A percentile compares a stretch with the other conserved stretches of the same genome.
Evolutionary conservation across 2,329 filamentous ascomycete species (phyloP).

Genomic region (Dendrostoma leiphaemia): DNA sequence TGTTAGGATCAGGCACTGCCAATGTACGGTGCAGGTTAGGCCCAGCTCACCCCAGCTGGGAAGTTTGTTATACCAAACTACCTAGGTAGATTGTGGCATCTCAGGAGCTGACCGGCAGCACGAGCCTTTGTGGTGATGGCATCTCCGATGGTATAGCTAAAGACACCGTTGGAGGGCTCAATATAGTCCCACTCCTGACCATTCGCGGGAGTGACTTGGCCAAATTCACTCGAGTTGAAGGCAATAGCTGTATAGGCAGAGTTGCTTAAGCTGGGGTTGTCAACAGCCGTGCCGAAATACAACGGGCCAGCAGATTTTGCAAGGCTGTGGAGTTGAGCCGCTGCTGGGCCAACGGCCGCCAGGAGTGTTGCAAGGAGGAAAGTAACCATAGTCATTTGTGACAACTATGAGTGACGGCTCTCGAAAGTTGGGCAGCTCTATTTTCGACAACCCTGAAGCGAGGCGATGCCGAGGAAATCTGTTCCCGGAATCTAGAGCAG

Average conservation of each 20-base stretch:
- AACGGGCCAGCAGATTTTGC: slow-evolving; percentile 11
- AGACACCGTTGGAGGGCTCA: slow-evolving; percentile 55
- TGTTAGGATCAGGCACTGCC: neutral
- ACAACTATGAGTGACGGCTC: too few species aligned
- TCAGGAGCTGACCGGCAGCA: slow-evolving; percentile 47
- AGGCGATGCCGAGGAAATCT: neutral
- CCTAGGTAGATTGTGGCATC: slow-evolving; percentile 62
- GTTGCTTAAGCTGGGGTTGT: slow-evolving; percentile 56
- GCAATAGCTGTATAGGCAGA: slow-evolving; percentile 54
- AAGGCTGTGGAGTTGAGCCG: slow-evolving; percentile 19
- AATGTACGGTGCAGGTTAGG: neutral
- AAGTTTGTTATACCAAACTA: slow-evolving; percentile 50
- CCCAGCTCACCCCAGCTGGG: slow-evolving; percentile 44
- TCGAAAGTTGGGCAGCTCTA: neutral
- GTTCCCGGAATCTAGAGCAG: neutral
- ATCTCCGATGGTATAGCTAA: slow-evolving; percentile 59
- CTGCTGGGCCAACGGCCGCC: slow-evolving; percentile 1
- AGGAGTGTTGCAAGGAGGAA: neutral
- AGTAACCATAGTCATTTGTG: neutral
- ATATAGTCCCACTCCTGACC: slow-evolving; percentile 62
- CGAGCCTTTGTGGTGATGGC: slow-evolving; percentile 46
- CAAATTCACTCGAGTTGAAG: slow-evolving; percentile 56
- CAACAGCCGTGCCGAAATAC: slow-evolving; percentile 65
- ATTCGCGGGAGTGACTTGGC: slow-evolving; percentile 63
- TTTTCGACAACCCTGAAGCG: neutral